Evolutionary conservation across 2,329 filamentous ascomycete species (phyloP), one percentile per base, ranked within the genome.

Genomic region (Xylariales sp.): DNA sequence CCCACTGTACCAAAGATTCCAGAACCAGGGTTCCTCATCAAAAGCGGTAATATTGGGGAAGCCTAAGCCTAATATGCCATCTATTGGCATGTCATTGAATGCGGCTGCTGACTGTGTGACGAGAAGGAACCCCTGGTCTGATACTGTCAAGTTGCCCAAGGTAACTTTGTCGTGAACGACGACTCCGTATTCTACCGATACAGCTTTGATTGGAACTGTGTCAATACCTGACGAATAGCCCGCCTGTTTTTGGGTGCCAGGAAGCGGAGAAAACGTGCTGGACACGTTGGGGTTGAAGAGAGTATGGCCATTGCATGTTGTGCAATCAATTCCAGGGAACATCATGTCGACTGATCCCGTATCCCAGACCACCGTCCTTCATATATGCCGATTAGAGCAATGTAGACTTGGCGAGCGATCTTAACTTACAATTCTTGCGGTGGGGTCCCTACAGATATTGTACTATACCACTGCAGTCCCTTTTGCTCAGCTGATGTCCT

Each of bases 11-110:
- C 52, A 49, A 4, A 62, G 49, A 17, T 46, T 51, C 52, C 57
- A 60, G 39, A 53, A 56, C 31, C 53, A 51, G 1, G 55, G 39
- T 6, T 33, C 37, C 6, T 37, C 20, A 2, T 14, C 17, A 11
- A 37, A 29, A 11, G 17, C 30, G n/a, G 45, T 42, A 12, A 40
- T 37, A 15, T 43, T 37, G 3, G 42, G 43, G 2, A 42, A 40
- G 4, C 43, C 47, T 14, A 62, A 40, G 14, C 61, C 61, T 28
- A 63, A 48, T 30, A 63, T 55, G 23, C 59, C 59, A 28, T 61
- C 58, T 19, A 56, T 50, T 3, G 49, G 48, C 23, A 55, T 50
- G 3, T 47, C 37, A 4, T 46, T 45, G n/a, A 60, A 39, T 6
- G 47, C 45, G 2, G 50, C 42, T 5, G 51, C 46, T 45, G 57